These are phyloP conservation scores for Solanum paucissectum DNA, from an alignment of 257 asterid species.

Conservation along the genomic window DNA sequence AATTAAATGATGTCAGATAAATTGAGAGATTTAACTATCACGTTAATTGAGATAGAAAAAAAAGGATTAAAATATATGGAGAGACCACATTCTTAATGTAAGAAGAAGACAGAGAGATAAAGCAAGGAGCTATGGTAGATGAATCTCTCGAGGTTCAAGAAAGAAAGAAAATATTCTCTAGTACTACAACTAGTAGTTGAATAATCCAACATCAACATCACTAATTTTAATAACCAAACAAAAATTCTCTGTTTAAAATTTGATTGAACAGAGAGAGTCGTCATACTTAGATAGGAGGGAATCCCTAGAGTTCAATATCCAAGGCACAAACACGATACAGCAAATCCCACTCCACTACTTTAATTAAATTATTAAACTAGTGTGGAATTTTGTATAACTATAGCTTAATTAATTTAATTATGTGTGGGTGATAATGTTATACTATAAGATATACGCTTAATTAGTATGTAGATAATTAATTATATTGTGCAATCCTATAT, in stretches of 20 bases:
- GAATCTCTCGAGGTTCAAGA: constrained; percentile 56
- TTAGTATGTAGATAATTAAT: neutral
- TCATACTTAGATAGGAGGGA: constrained; percentile 18
- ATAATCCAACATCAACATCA: constrained; percentile 11
- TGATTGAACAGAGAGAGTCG: constrained; percentile 6
- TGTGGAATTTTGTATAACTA: neutral
- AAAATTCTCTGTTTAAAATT: neutral
- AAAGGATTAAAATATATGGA: neutral
- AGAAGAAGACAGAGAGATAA: constrained; percentile 41
- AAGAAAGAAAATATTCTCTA: constrained; percentile 11
- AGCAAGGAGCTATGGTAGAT: constrained; percentile 34
- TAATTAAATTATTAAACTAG: neutral
- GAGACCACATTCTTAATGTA: constrained; percentile 20
- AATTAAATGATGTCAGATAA: accelerated
- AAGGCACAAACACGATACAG: constrained; percentile 25
- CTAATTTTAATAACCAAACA: neutral
- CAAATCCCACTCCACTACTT: constrained; percentile 60
- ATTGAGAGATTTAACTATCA: neutral
- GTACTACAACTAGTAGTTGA: neutral
- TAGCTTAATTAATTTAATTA: neutral
- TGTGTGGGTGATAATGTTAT: neutral
- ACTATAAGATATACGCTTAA: neutral
- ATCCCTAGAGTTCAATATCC: constrained; percentile 57
- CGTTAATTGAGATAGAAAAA: neutral
- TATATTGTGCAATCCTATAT: constrained; percentile 7